phyloP scores from a whole-genome alignment of 805 yeast species.

The Spathaspora boniae region DNA sequence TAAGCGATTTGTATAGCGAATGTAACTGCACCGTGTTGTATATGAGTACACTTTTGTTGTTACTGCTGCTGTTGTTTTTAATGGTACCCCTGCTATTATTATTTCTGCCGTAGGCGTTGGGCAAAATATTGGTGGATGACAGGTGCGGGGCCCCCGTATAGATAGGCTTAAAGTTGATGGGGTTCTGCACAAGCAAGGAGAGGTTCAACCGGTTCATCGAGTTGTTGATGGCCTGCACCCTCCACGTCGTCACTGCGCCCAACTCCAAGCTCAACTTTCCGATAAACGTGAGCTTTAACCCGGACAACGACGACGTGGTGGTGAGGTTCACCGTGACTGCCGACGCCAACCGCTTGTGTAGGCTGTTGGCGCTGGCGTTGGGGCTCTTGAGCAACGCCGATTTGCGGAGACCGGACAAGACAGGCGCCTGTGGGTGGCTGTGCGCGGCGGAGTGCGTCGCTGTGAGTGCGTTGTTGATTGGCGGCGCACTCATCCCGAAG shows the following conservation, averaged over 20 bases:
- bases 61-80: slow-evolving; percentile 10
- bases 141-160: slow-evolving; percentile 11
- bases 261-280: slow-evolving; percentile 60
- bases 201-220: slow-evolving; percentile 49
- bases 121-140: slow-evolving; percentile 17
- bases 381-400: slow-evolving; percentile 19
- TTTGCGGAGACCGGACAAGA: slow-evolving; percentile 15
- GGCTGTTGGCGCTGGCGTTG: slow-evolving; percentile 1
- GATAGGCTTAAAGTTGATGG: slow-evolving; percentile 22
- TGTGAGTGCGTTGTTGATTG: slow-evolving; percentile 36
- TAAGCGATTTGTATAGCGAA: slow-evolving; percentile 32
- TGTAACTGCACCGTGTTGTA: slow-evolving; percentile 22
- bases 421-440: slow-evolving; percentile 18
- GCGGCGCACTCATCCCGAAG: slow-evolving; percentile 34
- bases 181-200: slow-evolving; percentile 41
- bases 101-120: too few species aligned
- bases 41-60: slow-evolving; percentile 13
- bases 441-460: slow-evolving; percentile 19
- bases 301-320: slow-evolving; percentile 26
- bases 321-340: slow-evolving; percentile 34
- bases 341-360: slow-evolving; percentile 1
- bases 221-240: slow-evolving; percentile 61
- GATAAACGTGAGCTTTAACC: slow-evolving; percentile 48
- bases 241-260: slow-evolving; percentile 62
- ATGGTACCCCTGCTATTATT: slow-evolving; percentile 1